These are phyloP conservation scores for Colletotrichum eremochloae DNA, from an alignment of 2,329 filamentous ascomycete genomes.

Conservation along the genomic window DNA sequence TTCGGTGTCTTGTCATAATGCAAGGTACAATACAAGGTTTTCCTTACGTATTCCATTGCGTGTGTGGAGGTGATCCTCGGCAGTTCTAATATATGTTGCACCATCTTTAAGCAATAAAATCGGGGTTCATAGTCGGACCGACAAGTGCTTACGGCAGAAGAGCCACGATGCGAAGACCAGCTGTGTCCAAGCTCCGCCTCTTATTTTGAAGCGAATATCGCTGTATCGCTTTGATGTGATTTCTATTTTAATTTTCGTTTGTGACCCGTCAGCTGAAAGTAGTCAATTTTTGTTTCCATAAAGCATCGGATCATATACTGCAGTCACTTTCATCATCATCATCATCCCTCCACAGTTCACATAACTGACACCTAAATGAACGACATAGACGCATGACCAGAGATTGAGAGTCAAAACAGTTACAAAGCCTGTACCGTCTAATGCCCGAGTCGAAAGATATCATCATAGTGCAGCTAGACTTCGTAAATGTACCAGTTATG, in stretches of 20 bases:
- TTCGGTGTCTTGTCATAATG: neutral
- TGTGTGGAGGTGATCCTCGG: neutral
- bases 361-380: neutral
- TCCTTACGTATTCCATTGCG: neutral
- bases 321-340: too few species aligned
- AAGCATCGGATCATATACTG: too few species aligned
- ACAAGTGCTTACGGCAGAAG: too few species aligned
- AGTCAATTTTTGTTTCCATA: neutral
- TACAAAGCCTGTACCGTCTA: accelerated
- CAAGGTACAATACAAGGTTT: too few species aligned
- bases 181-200: neutral
- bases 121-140: neutral
- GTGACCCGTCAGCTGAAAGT: neutral
- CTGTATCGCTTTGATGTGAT: neutral
- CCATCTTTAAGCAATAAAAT: neutral
- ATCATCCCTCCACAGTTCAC: neutral
- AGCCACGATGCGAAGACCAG: neutral
- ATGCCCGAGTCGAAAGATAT: neutral
- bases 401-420: neutral
- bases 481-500: neutral
- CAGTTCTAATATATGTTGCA: neutral
- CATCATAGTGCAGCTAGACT: neutral
- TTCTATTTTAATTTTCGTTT: neutral
- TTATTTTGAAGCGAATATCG: neutral
- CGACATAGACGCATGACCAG: too few species aligned